A percentile compares a stretch with the other conserved stretches of the same genome.
Conservation (phyloP, 1,284 basidiomycete species). For the Boletus semigastroideus region DNA sequence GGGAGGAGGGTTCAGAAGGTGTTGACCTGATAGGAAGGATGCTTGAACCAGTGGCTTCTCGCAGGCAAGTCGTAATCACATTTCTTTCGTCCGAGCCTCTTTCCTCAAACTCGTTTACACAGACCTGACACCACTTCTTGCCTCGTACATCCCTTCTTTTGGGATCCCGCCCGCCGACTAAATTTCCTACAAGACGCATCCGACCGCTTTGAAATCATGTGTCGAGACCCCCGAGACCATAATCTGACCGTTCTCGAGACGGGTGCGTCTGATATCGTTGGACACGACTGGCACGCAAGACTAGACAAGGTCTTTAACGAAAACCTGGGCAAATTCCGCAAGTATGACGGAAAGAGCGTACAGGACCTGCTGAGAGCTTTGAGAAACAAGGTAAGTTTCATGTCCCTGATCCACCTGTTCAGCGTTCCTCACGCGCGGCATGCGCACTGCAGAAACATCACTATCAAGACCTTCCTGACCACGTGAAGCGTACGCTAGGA, state of each 20-base stretch:
- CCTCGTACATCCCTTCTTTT: slow-evolving; percentile 95
- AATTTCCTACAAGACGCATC: slow-evolving; percentile 96
- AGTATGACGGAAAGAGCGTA: slow-evolving; percentile 90
- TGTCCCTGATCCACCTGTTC: not conserved
- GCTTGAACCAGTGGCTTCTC: slow-evolving; percentile 71
- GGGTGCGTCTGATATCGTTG: slow-evolving; percentile 67
- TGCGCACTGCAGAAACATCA: slow-evolving; percentile 81
- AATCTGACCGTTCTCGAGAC: slow-evolving; percentile 78
- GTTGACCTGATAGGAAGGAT: slow-evolving; percentile 75
- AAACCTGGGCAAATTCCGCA: slow-evolving; percentile 94
- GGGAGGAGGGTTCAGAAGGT: slow-evolving; percentile 90
- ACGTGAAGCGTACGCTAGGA: slow-evolving; percentile 85
- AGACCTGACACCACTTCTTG: slow-evolving; percentile 89
- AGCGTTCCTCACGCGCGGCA: slow-evolving; percentile 4
- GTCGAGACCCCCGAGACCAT: slow-evolving; percentile 82
- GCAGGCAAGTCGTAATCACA: slow-evolving; percentile 51
- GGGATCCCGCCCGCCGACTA: slow-evolving; percentile 84
- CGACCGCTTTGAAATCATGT: slow-evolving; percentile 98
- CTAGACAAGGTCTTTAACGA: slow-evolving; percentile 91
- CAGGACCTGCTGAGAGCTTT: slow-evolving; percentile 92
- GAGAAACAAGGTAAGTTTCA: slow-evolving; percentile 81
- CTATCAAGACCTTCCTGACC: slow-evolving; percentile 93
- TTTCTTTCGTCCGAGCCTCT: not conserved
- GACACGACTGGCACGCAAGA: slow-evolving; percentile 84
- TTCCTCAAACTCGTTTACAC: not conserved